phyloP scores from a whole-genome alignment of 106 monocot genomes.

The Vanilla planifolia region DNA sequence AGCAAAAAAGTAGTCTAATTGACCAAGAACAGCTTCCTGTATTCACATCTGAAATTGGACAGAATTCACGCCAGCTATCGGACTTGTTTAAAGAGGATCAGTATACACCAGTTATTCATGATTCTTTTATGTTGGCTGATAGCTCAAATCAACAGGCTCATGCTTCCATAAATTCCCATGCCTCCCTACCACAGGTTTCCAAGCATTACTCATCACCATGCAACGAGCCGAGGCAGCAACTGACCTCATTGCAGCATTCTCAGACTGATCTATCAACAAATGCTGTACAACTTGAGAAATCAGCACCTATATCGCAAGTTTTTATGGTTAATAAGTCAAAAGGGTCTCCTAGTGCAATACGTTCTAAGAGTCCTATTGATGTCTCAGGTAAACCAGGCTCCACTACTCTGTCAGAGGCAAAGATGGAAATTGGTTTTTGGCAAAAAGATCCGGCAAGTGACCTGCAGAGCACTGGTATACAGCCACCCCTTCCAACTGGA shows the following conservation, averaged over 20 bases:
- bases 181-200: constrained; percentile 14
- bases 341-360: constrained; percentile 11
- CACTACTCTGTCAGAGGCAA: constrained; percentile 42
- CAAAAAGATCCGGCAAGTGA: constrained; percentile 19
- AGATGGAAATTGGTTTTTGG: constrained; percentile 49
- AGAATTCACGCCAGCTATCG: constrained; percentile 18
- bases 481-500: constrained; percentile 67
- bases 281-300: constrained; percentile 15
- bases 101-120: constrained; percentile 4
- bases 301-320: constrained; percentile 10
- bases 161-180: constrained; percentile 7
- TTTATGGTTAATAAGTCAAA: constrained; percentile 11
- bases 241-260: constrained; percentile 20
- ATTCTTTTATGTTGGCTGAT: constrained; percentile 17
- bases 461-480: constrained; percentile 21
- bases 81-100: constrained; percentile 14
- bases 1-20: constrained; percentile 13
- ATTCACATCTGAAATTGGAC: constrained; percentile 18
- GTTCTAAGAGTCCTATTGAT: constrained; percentile 18
- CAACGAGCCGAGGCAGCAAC: constrained; percentile 24
- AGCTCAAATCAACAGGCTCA: constrained; percentile 18
- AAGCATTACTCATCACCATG: constrained; percentile 20
- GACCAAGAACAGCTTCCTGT: constrained; percentile 18
- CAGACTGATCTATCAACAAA: constrained; percentile 15
- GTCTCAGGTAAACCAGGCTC: constrained; percentile 26